Evolutionary conservation across 2,329 filamentous ascomycete species (phyloP), one percentile per base, ranked within the genome.

Genomic region (Fusarium succisae): DNA sequence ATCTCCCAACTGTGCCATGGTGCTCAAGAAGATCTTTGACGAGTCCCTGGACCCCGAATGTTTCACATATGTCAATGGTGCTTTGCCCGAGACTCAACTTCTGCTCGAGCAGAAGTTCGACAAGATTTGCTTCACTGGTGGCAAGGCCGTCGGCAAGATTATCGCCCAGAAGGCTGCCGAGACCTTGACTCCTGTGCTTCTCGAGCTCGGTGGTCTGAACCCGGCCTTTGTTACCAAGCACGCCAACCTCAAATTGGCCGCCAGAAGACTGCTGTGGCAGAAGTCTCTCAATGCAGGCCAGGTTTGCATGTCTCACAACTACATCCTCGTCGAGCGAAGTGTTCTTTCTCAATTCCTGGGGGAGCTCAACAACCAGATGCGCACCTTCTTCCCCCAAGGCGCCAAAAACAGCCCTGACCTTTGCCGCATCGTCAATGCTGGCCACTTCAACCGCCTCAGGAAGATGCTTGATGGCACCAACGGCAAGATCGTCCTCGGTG

Each of bases 41-140:
- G 87, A 90, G 45, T 89, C 89, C 44, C 91, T 99, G 60, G 96
- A 98, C 81, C 89, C 91, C 4, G 89, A 90, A 22, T 92, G 91
- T 76, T 98, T 94, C 83, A 85, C 87, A 41, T 89, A 94, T 66
- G 87, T 98, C 75, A 96, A 98, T 81, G 96, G 96, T 69, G 91
- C 86, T 35, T 84, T 98, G 26, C 87, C 92, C 8, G 94, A 98
- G 86, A 95, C 93, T 8, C 94, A 93, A 51, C 91, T 91, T 18
- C 85, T 98, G 50, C 88, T 99, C 39, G 91, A 96, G 66, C 90
- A 95, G 85, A 96, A 96, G 82, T 99, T 95, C 92, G 95, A 97
- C 85, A 98, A 98, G 89, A 97, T 99, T 79, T 95, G 96, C 86
- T 99, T 98, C 86, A 99, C 96, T 2, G 96, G 96, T 62, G 92